Evolutionary conservation across 495 filamentous ascomycete genomes (phyloP), one percentile per base, ranked within the genome.

Genomic region (Beverwykella pulmonaria): DNA sequence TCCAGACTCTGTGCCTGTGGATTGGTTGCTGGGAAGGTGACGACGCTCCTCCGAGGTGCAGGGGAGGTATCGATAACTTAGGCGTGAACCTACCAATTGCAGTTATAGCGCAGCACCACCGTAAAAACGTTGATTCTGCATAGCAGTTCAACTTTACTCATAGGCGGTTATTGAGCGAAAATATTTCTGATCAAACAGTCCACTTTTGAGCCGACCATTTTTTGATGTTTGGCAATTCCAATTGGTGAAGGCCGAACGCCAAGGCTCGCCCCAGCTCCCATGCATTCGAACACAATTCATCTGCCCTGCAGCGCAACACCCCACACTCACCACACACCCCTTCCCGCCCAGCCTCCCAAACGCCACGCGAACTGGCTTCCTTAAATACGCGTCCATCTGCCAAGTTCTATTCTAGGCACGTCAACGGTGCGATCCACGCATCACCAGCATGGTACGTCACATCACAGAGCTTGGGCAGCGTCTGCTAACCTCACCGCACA

Each of bases 401-500:
- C 44, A 25, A 61, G 58, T 1, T 26, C 47, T 52, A 50, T 14
- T 29, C n/a, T 14, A 17, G 9, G 56, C 46, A 25, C 25, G 9
- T n/a, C 39, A 32, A 27, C 61, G 36, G 41, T 34, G 39, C 61
- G 34, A 52, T 27, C 60, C 30, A 29, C 7, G 4, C 23, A 15
- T 39, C 25, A 12, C 50, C 50, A 57, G 6, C 12, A 64, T 64
- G 61, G 61, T 57, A 23, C 29, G 53, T 63, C 61, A 48, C 48
- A 59, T 2, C 56, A 47, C 15, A 12, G 26, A n/a, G 54, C 27
- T 57, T 36, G 20, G 8, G 8, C 50, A 7, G 9, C 19, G 15
- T 10, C 36, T n/a, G 50, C 50, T 63, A 47, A 63, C 36, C 2
- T 23, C 7, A 17, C 48, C 29, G 2, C 46, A 47, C 55, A 97